Evolutionary conservation across 495 filamentous ascomycete genomes (phyloP), one percentile per base, ranked within the genome.

Genomic region (Penicillium bialowiezense): DNA sequence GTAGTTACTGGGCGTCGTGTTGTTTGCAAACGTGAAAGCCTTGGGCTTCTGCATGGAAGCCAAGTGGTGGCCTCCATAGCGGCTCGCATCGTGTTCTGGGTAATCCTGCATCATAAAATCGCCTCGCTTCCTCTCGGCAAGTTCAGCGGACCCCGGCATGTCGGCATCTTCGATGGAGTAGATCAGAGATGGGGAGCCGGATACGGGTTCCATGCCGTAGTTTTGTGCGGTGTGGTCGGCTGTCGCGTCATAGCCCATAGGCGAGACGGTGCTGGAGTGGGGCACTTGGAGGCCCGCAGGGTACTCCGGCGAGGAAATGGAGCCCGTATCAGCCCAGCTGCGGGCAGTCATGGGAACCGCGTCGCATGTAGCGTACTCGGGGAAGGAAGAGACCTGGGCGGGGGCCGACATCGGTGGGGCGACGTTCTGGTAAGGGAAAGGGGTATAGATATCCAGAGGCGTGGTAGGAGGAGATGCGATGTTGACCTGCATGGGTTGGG

Each of bases 381-480:
- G 64, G 43, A 75, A 77, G 9, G 54, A 62, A 8, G 67, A 62
- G 43, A 70, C 69, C 28, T 77, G 72, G 28, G 72, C 65, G 10
- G 73, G 73, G 13, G 73, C 72, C 18, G 73, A 77, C 67, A 75
- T 67, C 1, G 73, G 71, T 2, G 73, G 69, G 17, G 61, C 65
- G 1, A 68, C 60, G 35, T 56, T 59, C 13, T 71, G 69, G 29
- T 72, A 76, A 9, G 60, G 58, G 46, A 72, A 70, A 3, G 68
- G 56, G 3, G 70, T 63, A 34, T 75, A 70, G 52, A 75, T 58
- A 19, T 60, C 61, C 41, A 76, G 20, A 0, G 74, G 74, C 3
- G 74, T 78, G 10, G 70, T 59, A 2, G 74, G 74, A 32, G 74
- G 74, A 2, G 74, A 78, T 20, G 69, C 70, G 39, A 76, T 68